Conservation (phyloP, 2,329 filamentous ascomycete species). For the Xylaria sp. region DNA sequence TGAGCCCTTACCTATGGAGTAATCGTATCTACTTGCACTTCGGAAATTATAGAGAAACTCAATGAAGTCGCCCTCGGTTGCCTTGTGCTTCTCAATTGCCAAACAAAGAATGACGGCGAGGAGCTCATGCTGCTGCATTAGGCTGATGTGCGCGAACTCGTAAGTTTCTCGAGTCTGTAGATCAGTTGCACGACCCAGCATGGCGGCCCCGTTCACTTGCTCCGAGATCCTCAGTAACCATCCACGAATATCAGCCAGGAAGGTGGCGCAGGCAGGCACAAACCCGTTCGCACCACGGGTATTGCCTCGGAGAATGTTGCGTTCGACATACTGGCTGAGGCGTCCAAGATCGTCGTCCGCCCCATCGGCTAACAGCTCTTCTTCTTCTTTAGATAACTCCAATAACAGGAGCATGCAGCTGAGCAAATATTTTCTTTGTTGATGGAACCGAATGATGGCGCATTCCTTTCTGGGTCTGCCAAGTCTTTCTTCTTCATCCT, state of each 20-base stretch:
- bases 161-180: constrained; percentile 77
- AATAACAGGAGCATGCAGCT: constrained; percentile 85
- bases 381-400: constrained; percentile 71
- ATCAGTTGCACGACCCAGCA: constrained; percentile 72
- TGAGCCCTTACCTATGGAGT: constrained; percentile 39
- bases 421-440: constrained; percentile 82
- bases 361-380: constrained; percentile 63
- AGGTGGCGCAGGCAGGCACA: constrained; percentile 77
- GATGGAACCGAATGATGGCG: constrained; percentile 87
- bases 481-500: constrained; percentile 73
- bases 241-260: constrained; percentile 78
- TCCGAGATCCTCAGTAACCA: constrained; percentile 82
- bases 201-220: constrained; percentile 76
- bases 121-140: constrained; percentile 90
- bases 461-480: constrained; percentile 80
- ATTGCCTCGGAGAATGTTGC: constrained; percentile 64
- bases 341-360: constrained; percentile 62
- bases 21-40: constrained; percentile 79
- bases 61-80: constrained; percentile 76
- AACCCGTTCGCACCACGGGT: constrained; percentile 65
- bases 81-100: constrained; percentile 79
- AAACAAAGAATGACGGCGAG: constrained; percentile 83
- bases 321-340: constrained; percentile 65
- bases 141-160: constrained; percentile 80
- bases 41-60: constrained; percentile 75